Evolutionary conservation across 805 yeast genomes (phyloP), one percentile per base, ranked within the genome.

Genomic region (Yamadazyma tumulicola): DNA sequence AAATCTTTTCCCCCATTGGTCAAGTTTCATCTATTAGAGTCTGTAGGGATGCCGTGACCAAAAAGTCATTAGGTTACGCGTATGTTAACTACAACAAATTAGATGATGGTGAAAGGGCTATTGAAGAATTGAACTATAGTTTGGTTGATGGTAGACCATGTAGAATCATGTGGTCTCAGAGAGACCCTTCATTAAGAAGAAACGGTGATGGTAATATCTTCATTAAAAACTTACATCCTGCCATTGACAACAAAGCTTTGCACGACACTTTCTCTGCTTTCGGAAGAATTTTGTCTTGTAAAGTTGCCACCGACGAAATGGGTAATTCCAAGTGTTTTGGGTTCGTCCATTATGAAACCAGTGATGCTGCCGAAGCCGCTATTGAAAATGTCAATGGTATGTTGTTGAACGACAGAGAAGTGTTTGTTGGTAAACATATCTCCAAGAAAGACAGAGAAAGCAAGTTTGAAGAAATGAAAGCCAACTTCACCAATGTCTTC

Each of bases 141-240:
- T 79, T 79, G 56, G 81, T 93, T 71, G 89, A 89, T 67, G 97
- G 96, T 59, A 86, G 83, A 59, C 88, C 96, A 56, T 88, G 97
- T 73, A 87, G 98, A 70, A 91, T 93, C 74, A 93, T 93, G 97
- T 88, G 97, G 97, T 88, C 97, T 51, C 97, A 93, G 75, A 87
- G 97, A 72, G 97, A 93, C 65, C 97, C 98, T 48, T 77, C 96
- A 44, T 66, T 81, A 56, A 85, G 98, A 77, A 86, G 82, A 76
- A 81, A 81, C 59, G 97, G 97, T 65, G 83, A 86, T 47, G 97
- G 96, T 59, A 93, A 93, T 78, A 81, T 93, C 50, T 93, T 84
- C 79, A 91, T 93, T 74, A 93, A 93, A 81, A 93, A 93, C 79
- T 80, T 93, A 70, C 96, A 91, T 68, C 94, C 96, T 43, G 95